phyloP scores from a whole-genome alignment of 441 rosid genomes.

The Populus hybrid region DNA sequence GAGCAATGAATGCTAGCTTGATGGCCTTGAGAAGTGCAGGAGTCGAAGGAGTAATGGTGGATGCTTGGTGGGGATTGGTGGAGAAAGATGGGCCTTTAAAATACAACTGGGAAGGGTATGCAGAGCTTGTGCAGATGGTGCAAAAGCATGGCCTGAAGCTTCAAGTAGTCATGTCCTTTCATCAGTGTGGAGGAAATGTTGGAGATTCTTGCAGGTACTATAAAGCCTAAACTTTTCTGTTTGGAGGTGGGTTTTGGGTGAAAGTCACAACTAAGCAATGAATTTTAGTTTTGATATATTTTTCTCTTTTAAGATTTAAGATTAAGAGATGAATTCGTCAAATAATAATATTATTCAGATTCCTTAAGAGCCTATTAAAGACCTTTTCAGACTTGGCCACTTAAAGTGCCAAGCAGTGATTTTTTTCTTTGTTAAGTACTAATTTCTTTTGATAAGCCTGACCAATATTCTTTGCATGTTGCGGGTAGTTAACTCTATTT shows the following conservation, averaged over 20 bases:
- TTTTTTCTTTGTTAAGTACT: not conserved
- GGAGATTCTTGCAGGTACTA: conserved; percentile 95
- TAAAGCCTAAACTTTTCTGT: not conserved
- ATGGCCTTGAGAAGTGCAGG: conserved; percentile 96
- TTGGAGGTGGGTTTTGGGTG: not conserved
- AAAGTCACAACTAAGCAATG: not conserved
- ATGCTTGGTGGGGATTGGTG: conserved; percentile 97
- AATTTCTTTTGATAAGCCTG: not conserved
- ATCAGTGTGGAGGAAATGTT: conserved; percentile 97
- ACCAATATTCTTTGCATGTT: not conserved
- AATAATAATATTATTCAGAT: not conserved
- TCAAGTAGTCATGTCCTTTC: conserved; percentile 95
- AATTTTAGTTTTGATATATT: not conserved
- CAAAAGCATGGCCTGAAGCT: conserved; percentile 79
- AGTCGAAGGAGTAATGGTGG: conserved; percentile 94
- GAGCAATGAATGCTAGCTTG: conserved; percentile 86
- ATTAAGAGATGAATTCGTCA: not conserved
- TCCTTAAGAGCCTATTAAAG: not conserved
- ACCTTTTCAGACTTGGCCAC: not conserved
- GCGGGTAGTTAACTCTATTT: not conserved
- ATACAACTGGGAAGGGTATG: conserved; percentile 95
- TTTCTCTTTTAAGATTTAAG: not conserved
- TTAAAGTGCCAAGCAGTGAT: not conserved
- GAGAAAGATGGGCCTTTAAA: conserved; percentile 92
- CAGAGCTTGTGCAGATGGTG: conserved; percentile 80